Conservation (phyloP, 1,139 yeast species). For the Suhomyces wounanorum region DNA sequence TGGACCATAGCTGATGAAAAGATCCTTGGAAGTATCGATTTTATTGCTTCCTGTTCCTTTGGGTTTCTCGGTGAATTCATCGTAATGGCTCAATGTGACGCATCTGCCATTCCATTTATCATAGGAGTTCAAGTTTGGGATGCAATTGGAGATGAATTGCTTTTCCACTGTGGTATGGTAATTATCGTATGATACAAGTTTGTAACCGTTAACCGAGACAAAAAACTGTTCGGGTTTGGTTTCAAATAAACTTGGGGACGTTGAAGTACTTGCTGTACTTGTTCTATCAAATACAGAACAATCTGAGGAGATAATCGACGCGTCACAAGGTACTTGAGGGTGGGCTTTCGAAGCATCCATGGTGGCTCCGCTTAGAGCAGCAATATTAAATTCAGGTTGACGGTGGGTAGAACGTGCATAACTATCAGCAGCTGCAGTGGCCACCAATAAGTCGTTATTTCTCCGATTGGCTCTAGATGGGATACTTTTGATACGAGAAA, state of each 20-base stretch:
- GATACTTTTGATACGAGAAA: conserved; percentile 34
- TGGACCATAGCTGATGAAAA: conserved; percentile 23
- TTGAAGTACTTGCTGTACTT: conserved; percentile 1
- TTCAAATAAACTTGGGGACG: conserved; percentile 1
- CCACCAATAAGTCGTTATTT: conserved; percentile 30
- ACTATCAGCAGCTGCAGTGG: conserved; percentile 30
- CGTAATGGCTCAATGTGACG: conserved; percentile 36
- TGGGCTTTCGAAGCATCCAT: background rate
- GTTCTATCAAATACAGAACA: conserved; percentile 9
- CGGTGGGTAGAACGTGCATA: conserved; percentile 10
- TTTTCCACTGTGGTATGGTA: conserved; percentile 33
- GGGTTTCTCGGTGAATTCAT: conserved; percentile 19
- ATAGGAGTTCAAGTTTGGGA: conserved; percentile 42
- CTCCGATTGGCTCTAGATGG: conserved; percentile 28
- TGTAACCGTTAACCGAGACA: conserved; percentile 21
- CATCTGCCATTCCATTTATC: conserved; percentile 41
- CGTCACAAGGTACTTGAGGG: background rate
- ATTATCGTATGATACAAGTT: conserved; percentile 28
- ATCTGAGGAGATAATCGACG: conserved; percentile 2
- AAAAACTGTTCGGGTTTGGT: conserved; percentile 1
- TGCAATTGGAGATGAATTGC: conserved; percentile 41
- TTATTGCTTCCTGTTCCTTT: conserved; percentile 10
- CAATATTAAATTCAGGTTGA: background rate
- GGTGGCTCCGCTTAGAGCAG: background rate
- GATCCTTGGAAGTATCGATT: conserved; percentile 10